Base-by-base conservation (phyloP, 2,329 filamentous ascomycete genomes). In the Botryotinia globosa region DNA sequence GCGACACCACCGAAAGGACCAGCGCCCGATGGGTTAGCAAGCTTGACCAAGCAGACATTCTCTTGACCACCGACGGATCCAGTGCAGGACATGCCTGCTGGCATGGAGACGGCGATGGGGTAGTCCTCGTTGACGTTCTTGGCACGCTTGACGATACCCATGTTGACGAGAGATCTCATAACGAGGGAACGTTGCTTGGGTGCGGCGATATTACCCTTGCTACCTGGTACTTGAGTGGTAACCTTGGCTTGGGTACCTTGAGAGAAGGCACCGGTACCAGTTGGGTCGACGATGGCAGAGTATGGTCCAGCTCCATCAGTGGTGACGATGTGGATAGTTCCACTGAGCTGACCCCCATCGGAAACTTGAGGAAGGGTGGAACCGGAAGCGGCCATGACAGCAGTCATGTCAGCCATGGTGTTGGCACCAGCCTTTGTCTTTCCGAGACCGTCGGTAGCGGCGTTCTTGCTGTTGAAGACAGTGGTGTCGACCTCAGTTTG, bases 311-410 rank as follows among this genome's bases (percentile, higher is more conserved):
- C 89, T 73, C 90, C 90, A 76, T 92, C 90, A 54, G 84, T 84
- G 81, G 91, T 91, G 80, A 91, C 88, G 80, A 91, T 89, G 82
- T 91, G 89, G 16, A 91, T 83, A 1, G 88, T 91, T 85, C 91
- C 90, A 76, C 82, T 82, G 74, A 91, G 77, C 72, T 84, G 77
- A 72, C 89, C 90, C 66, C 89, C 89, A 0, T 83, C 77, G 10
- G 83, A 84, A 77, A 91, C 82, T 82, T 91, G 89, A 18, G 90
- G 88, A 37, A 91, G 85, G 73, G 82, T 77, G 73, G 81, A 82
- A 73, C 88, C 89, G 9, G 85, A 90, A 80, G 85, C 84, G 9
- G 73, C 84, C 83, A 91, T 85, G 81, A 91, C 88, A 59, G 84
- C 82, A 59, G 83, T 79, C 68, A 88, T 90, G 74, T 87, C 88